Evolutionary conservation across 2,329 filamentous ascomycete species (phyloP).

Genomic region (Atkinsonella texensis): DNA sequence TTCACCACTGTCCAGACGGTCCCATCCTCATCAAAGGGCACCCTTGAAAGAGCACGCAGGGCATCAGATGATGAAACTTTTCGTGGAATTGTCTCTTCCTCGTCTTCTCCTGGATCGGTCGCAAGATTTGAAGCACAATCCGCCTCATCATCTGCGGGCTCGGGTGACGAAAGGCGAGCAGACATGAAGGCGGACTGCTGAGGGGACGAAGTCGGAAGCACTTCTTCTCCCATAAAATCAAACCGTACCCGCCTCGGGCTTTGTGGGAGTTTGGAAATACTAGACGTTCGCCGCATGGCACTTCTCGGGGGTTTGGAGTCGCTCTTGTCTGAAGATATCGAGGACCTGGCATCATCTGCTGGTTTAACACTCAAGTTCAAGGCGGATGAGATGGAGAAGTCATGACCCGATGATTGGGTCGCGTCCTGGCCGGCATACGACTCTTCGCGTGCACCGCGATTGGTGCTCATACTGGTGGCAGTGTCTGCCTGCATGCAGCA

Average conservation of each 20-base stretch:
- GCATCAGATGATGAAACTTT: conserved; percentile 45
- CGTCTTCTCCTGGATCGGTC: conserved; percentile 27
- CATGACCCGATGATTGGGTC: conserved; percentile 10
- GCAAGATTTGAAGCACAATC: conserved; percentile 21
- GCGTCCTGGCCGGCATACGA: conserved; percentile 7
- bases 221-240: conserved; percentile 46
- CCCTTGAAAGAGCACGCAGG: conserved; percentile 38
- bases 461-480: conserved; percentile 2
- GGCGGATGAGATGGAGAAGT: conserved; percentile 21
- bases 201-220: conserved; percentile 47
- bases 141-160: conserved; percentile 15
- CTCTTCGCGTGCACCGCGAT: not conserved
- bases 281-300: conserved; percentile 45
- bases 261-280: conserved; percentile 33
- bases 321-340: conserved; percentile 40
- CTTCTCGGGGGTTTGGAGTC: conserved; percentile 39
- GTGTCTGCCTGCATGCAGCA: conserved; percentile 5
- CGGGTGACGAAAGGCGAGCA: conserved; percentile 15
- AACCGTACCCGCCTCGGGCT: conserved; percentile 53
- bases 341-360: conserved; percentile 38
- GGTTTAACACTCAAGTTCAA: conserved; percentile 19
- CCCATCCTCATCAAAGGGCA: conserved; percentile 33
- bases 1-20: conserved; percentile 41
- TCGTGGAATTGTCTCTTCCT: conserved; percentile 31
- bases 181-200: conserved; percentile 23